Conservation (phyloP, 169 alveolate species). For the Eimeria praecox region DNA sequence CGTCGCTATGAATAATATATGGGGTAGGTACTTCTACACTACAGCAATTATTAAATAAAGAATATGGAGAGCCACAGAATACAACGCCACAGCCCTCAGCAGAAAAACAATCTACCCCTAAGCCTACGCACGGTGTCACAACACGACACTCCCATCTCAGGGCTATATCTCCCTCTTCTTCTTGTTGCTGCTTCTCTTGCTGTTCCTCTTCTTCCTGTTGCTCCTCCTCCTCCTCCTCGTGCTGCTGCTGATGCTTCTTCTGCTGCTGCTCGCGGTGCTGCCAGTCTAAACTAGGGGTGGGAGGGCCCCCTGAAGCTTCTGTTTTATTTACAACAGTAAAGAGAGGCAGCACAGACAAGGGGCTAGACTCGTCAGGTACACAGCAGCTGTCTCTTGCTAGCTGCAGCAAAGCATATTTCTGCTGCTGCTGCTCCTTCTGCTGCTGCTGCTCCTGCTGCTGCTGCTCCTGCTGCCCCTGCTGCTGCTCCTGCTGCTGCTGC, state of each 20-base stretch:
- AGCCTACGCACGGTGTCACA: slow-evolving; percentile 67
- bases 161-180: neutral
- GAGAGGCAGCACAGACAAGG: slow-evolving; percentile 10
- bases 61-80: slow-evolving; percentile 43
- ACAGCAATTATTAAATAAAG: slow-evolving; percentile 56
- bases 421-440: slow-evolving; percentile 9
- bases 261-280: neutral
- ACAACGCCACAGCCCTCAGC: slow-evolving; percentile 77
- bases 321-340: neutral
- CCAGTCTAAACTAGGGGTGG: neutral
- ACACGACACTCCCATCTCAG: slow-evolving; percentile 77
- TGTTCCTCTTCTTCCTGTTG: neutral
- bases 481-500: neutral
- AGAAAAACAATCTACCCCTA: slow-evolving; percentile 45
- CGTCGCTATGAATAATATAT: neutral
- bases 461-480: neutral
- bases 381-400: neutral
- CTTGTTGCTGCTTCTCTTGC: neutral
- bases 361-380: neutral
- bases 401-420: neutral
- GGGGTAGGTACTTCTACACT: slow-evolving; percentile 39
- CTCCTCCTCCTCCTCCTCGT: neutral
- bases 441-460: neutral
- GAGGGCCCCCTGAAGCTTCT: neutral
- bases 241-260: slow-evolving; percentile 18